Evolutionary conservation across 805 yeast genomes (phyloP).

Genomic region (Metschnikowia cubensis): DNA sequence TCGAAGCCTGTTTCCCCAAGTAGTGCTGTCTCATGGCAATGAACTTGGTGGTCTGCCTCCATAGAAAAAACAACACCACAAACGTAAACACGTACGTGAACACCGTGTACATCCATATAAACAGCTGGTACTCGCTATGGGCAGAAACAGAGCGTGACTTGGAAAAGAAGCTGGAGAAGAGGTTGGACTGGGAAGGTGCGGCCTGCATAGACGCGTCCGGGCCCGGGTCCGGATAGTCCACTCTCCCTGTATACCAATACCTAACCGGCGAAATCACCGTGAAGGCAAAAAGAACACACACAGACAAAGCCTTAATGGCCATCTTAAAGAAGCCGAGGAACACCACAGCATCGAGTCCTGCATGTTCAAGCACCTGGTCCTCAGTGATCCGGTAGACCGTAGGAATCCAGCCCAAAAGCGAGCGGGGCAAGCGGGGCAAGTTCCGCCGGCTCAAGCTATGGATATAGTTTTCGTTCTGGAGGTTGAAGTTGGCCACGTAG

Average conservation of each 20-base stretch:
- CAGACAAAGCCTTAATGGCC: slow-evolving; percentile 65
- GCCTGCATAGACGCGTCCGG: slow-evolving; percentile 14
- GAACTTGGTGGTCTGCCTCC: slow-evolving; percentile 67
- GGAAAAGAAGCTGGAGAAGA: too few species aligned
- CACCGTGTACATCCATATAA: slow-evolving; percentile 80
- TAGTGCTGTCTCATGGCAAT: slow-evolving; percentile 75
- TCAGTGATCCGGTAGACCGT: slow-evolving; percentile 64
- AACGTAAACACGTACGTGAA: slow-evolving; percentile 85
- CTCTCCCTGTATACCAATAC: slow-evolving; percentile 75
- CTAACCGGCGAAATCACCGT: slow-evolving; percentile 80
- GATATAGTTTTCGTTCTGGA: slow-evolving; percentile 39
- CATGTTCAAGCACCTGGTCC: slow-evolving; percentile 74
- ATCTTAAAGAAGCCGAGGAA: slow-evolving; percentile 86
- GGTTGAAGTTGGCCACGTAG: slow-evolving; percentile 73
- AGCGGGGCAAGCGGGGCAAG: slow-evolving; percentile 56
- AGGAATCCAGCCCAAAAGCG: slow-evolving; percentile 80
- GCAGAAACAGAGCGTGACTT: background rate
- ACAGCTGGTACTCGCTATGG: slow-evolving; percentile 40
- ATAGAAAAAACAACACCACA: slow-evolving; percentile 54
- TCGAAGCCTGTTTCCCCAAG: slow-evolving; percentile 79
- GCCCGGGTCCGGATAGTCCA: slow-evolving; percentile 41
- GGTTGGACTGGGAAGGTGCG: background rate
- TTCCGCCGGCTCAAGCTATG: slow-evolving; percentile 43
- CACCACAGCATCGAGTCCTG: slow-evolving; percentile 93
- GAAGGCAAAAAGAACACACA: slow-evolving; percentile 67